Percentiles rank a stretch among this genome's conserved stretches.
These are phyloP conservation scores for Hypholoma sublateritium DNA, from an alignment of 768 basidiomycete species.

Conservation along the genomic window DNA sequence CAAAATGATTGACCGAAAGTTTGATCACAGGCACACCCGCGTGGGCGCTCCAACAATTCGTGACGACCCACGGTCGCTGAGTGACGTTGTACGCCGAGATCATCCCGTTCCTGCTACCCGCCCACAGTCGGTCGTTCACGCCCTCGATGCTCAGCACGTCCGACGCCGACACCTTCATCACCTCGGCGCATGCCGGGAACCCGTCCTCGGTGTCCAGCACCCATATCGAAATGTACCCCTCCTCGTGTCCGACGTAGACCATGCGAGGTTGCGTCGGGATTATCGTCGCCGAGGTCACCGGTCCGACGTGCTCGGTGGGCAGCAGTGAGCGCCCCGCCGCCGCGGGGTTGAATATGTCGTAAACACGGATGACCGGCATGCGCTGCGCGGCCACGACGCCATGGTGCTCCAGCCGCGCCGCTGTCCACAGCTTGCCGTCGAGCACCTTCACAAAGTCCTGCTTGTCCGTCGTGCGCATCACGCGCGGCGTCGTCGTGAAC, in stretches of 20 bases:
- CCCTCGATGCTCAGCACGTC: constrained; percentile 86
- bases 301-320: constrained; percentile 73
- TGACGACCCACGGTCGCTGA: constrained; percentile 78
- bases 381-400: constrained; percentile 35
- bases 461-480: constrained; percentile 75
- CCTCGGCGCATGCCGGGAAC: constrained; percentile 65
- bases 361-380: constrained; percentile 77
- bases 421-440: constrained; percentile 82
- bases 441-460: constrained; percentile 77
- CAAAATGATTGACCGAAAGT: constrained; percentile 70
- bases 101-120: constrained; percentile 78
- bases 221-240: constrained; percentile 90
- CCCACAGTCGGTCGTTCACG: constrained; percentile 84
- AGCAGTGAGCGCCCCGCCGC: constrained; percentile 52
- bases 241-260: constrained; percentile 91
- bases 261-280: constrained; percentile 63
- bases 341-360: constrained; percentile 69
- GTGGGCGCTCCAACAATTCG: constrained; percentile 89
- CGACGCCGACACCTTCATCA: constrained; percentile 76
- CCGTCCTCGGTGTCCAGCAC: constrained; percentile 49
- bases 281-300: constrained; percentile 79
- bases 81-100: constrained; percentile 81
- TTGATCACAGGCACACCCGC: constrained; percentile 59
- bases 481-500: constrained; percentile 48
- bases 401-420: constrained; percentile 52